A percentile compares a stretch with the other conserved stretches of the same genome.
Evolutionary conservation across 805 yeast genomes (phyloP).

Genomic region (Metschnikowia aberdeeniae): DNA sequence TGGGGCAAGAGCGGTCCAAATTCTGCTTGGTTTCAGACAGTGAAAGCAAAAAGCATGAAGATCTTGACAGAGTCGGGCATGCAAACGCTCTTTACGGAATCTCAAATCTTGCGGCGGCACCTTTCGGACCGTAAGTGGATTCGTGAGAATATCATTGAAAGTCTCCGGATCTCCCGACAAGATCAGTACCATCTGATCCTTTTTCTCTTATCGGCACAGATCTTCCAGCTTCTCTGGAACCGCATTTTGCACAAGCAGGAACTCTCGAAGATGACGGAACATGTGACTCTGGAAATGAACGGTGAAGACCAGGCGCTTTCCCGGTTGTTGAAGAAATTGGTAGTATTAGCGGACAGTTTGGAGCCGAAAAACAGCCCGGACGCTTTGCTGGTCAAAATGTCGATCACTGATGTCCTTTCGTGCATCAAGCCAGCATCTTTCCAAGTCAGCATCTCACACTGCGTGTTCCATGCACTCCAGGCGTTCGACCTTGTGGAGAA

Average conservation of each 20-base stretch:
- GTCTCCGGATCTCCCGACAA: background rate
- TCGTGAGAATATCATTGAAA: background rate
- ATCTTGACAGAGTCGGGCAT: background rate
- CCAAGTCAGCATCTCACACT: background rate
- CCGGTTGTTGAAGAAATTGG: background rate
- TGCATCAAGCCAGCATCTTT: background rate
- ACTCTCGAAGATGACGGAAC: background rate
- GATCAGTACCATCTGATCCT: background rate
- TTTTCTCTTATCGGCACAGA: background rate
- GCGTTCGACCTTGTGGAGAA: background rate
- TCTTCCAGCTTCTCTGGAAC: slow-evolving; percentile 1
- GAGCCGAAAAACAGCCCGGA: background rate
- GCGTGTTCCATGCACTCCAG: background rate
- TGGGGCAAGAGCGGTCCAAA: background rate
- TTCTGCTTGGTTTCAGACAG: background rate
- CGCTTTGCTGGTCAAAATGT: background rate
- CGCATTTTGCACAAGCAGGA: background rate
- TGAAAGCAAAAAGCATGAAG: background rate
- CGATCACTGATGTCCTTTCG: background rate
- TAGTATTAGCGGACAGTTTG: background rate
- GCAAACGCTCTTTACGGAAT: background rate
- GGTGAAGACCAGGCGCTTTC: background rate
- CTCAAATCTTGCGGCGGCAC: background rate
- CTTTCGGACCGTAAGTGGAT: background rate
- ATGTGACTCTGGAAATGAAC: background rate